These are phyloP conservation scores for Juglanconis juglandina DNA, from an alignment of 2,329 filamentous ascomycete species.

Conservation along the genomic window DNA sequence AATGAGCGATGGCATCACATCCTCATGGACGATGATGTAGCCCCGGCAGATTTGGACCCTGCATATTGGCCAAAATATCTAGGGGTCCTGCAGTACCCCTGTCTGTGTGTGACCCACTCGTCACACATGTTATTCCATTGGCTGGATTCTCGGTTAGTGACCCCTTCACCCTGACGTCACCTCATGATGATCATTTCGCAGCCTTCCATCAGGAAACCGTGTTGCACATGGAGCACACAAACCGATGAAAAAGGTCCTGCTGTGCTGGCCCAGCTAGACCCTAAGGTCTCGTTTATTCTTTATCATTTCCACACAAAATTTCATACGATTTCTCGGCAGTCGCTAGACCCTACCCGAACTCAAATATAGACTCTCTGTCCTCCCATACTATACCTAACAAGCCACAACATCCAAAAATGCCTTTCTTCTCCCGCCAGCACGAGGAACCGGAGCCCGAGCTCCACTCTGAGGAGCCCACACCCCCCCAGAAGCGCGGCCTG, in stretches of 20 bases:
- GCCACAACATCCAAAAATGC: conserved; percentile 25
- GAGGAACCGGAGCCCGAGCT: conserved; percentile 31
- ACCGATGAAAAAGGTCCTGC: conserved; percentile 9
- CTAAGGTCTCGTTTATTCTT: no score
- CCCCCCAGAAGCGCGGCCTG: conserved; percentile 28
- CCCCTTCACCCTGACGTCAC: conserved; percentile 24
- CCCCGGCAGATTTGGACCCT: conserved; percentile 18
- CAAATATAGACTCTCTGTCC: background rate
- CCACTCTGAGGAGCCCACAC: conserved; percentile 23
- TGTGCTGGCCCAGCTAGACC: no score
- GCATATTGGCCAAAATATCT: conserved; percentile 21
- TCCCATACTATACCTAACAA: background rate
- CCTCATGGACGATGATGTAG: conserved; percentile 14
- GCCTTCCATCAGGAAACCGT: background rate
- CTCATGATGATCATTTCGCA: background rate
- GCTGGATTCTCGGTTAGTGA: background rate
- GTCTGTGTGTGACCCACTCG: conserved; percentile 3
- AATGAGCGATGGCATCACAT: conserved; percentile 5
- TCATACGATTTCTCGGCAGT: no score
- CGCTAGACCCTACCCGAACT: background rate
- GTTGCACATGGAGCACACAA: background rate
- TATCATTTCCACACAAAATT: no score
- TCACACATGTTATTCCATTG: conserved; percentile 22
- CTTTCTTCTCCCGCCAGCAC: conserved; percentile 33
- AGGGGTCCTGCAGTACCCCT: conserved; percentile 14